Base-by-base conservation (phyloP, 1,284 basidiomycete species). In the Bjerkandera adusta region DNA sequence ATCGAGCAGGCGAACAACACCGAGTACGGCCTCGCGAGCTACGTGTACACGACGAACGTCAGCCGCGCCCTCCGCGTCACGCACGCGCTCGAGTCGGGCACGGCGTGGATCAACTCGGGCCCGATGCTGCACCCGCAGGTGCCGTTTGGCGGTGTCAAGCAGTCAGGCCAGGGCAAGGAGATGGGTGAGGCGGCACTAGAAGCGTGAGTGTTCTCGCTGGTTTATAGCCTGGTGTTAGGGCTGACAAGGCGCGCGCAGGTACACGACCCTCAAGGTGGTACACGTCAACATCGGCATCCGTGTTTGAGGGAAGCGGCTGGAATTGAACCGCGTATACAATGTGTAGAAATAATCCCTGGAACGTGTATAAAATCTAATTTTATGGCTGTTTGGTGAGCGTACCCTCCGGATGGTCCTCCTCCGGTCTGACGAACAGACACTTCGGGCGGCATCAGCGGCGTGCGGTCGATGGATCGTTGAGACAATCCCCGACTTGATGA, bases 1-100 rank as follows among this genome's bases (percentile, higher is more conserved):
- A 71, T 96, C 60, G 68, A 64, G 36, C 74, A 81, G 60, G 94
- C 92, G 45, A 96, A 97, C 68, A 83, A 95, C 66, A 86, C 87
- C 0, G 58, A 80, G 15, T 94, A 96, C 69, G 95, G 95, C 54
- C 57, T 66, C 34, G 81, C 85, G 13, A 77, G 89, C 1, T 85
- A 88, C 25, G 82, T 97, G 49, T 96, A 95, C 75, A 83, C 89
- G 29, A 75, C 79, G 54, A 79, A 97, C 69, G 66, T 96, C 67
- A 78, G 77, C 51, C 75, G 83, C 18, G 92, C 89, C 1, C 68
- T 95, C 54, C 71, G 77, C 46, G 83, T 86, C 5, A 87, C 90
- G 5, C 79, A 91, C 66, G 75, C 69, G 55, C 72, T 97, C 52
- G 79, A 91, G 59, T 89, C 92, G 2, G 94, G 94, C 27, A 92